Percentiles rank a stretch among this genome's conserved stretches.
These are phyloP conservation scores for Mucor saturninus DNA, from an alignment of 371 early-diverging fungal genomes.

Conservation along the genomic window DNA sequence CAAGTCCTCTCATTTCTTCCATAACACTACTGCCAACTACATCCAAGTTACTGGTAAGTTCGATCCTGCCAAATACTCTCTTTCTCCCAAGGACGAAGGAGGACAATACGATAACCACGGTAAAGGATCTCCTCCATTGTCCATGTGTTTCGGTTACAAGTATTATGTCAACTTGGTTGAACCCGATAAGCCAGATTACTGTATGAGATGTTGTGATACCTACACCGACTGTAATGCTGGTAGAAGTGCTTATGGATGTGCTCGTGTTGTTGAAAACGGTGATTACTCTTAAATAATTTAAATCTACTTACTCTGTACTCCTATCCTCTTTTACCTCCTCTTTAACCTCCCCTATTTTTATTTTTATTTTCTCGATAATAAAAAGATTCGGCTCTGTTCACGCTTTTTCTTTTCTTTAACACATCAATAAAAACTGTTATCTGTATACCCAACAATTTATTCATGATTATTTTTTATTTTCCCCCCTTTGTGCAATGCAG, in stretches of 20 bases:
- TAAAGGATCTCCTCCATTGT: slow-evolving; percentile 29
- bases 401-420: background rate
- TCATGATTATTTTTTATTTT: too few species aligned
- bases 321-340: background rate
- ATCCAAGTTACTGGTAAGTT: slow-evolving; percentile 50
- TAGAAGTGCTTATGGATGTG: slow-evolving; percentile 41
- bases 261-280: slow-evolving; percentile 31
- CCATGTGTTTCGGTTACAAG: slow-evolving; percentile 35
- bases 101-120: slow-evolving; percentile 53
- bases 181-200: slow-evolving; percentile 31
- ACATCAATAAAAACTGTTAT: background rate
- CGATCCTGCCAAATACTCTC: slow-evolving; percentile 32
- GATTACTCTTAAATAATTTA: slow-evolving; percentile 1
- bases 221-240: slow-evolving; percentile 41
- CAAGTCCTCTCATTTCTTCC: slow-evolving; percentile 29
- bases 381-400: background rate
- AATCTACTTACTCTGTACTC: background rate
- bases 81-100: slow-evolving; percentile 36
- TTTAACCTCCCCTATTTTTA: background rate
- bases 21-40: slow-evolving; percentile 34
- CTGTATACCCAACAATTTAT: too few species aligned
- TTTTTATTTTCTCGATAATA: background rate
- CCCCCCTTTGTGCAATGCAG: too few species aligned
- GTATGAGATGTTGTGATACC: slow-evolving; percentile 33
- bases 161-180: slow-evolving; percentile 39